Conservation (phyloP, 1,284 basidiomycete genomes). For the Naganishia sp. region DNA sequence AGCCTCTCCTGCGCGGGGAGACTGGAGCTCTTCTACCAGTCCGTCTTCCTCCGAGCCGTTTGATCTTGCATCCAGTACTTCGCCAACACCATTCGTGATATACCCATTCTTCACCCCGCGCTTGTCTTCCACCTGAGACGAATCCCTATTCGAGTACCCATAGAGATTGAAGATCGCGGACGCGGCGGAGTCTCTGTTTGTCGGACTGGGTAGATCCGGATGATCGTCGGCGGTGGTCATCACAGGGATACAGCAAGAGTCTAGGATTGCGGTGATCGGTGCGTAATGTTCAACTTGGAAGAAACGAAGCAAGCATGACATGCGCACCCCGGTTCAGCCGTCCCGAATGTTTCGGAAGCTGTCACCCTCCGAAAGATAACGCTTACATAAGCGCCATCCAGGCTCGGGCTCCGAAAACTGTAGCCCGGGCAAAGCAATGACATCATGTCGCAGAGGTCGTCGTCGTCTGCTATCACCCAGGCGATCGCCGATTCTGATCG, state of each 20-base stretch:
- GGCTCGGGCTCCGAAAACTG: no score
- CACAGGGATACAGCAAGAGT: background rate
- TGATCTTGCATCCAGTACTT: background rate
- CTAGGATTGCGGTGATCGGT: no score
- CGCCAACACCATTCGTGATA: no score
- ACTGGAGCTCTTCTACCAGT: constrained; percentile 11
- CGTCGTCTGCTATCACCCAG: background rate
- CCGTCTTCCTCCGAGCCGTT: background rate
- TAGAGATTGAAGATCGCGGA: constrained; percentile 29
- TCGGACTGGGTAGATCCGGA: constrained; percentile 12
- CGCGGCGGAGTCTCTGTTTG: constrained; percentile 19
- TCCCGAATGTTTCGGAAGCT: no score
- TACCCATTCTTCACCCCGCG: background rate
- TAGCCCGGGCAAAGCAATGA: no score
- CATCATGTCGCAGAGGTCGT: no score
- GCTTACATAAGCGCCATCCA: no score
- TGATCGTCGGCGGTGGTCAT: constrained; percentile 1
- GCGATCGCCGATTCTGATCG: constrained; percentile 13
- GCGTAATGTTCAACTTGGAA: no score
- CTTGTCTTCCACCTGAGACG: background rate
- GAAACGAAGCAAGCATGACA: no score
- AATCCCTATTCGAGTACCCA: constrained; percentile 6
- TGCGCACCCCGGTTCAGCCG: no score
- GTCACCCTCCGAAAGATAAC: no score
- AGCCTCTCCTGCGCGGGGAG: background rate